Conservation (phyloP, 2,329 filamentous ascomycete species). For the Xylaria sp. region DNA sequence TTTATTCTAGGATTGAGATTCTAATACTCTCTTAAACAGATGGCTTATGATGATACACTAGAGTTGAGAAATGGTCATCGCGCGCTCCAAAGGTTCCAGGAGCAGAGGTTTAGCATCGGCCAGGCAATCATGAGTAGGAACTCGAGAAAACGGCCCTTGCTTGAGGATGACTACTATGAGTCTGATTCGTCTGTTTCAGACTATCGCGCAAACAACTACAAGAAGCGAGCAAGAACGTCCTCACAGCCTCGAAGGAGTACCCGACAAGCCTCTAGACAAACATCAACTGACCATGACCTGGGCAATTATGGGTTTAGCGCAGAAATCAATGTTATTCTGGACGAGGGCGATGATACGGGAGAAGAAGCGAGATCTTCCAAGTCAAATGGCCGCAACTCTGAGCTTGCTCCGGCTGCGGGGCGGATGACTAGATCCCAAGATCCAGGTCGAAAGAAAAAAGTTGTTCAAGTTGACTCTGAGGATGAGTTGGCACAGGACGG, state of each 20-base stretch:
- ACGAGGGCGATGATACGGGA: conserved; percentile 14
- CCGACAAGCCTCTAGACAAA: conserved; percentile 22
- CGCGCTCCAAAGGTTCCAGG: conserved; percentile 28
- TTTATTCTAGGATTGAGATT: neutral
- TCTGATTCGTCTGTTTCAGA: conserved; percentile 21
- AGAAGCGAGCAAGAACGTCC: conserved; percentile 18
- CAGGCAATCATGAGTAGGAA: conserved; percentile 5
- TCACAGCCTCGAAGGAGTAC: conserved; percentile 14
- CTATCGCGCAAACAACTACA: neutral
- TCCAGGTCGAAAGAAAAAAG: conserved; percentile 1
- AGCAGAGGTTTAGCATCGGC: conserved; percentile 13
- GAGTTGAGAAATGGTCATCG: conserved; percentile 28
- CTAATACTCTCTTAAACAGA: conserved; percentile 19
- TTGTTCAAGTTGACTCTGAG: conserved; percentile 26
- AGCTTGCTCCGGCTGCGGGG: neutral
- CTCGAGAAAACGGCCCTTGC: conserved; percentile 17
- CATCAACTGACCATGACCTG: conserved; percentile 1
- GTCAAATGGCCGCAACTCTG: conserved; percentile 2
- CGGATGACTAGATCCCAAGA: conserved; percentile 28
- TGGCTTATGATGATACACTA: conserved; percentile 35
- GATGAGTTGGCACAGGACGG: conserved; percentile 37
- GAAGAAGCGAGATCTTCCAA: neutral
- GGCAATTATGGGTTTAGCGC: conserved; percentile 9
- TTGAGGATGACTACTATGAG: conserved; percentile 31
- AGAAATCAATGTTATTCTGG: neutral